These are phyloP conservation scores for Sclerotinia spermophila DNA, from an alignment of 2,329 filamentous ascomycete genomes.

Conservation along the genomic window DNA sequence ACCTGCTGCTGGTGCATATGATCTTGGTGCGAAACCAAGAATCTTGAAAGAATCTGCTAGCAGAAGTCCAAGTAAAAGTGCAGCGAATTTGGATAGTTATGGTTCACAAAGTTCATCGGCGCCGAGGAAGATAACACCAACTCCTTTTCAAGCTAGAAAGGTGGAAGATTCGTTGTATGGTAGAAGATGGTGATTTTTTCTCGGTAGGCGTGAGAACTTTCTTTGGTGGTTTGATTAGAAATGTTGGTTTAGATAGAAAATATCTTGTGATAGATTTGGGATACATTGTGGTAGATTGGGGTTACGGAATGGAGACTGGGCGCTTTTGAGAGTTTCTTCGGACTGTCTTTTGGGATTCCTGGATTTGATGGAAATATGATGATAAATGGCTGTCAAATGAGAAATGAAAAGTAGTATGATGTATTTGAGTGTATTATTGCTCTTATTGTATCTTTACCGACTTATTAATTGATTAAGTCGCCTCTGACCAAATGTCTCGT, in stretches of 20 bases:
- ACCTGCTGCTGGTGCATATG: constrained; percentile 25
- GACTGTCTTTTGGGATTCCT: not conserved
- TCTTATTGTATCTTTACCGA: not conserved
- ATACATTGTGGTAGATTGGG: not conserved
- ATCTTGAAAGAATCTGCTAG: constrained; percentile 32
- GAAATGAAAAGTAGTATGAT: not conserved
- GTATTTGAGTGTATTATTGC: not conserved
- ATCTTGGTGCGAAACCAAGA: constrained; percentile 31
- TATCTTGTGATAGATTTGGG: constrained; percentile 8
- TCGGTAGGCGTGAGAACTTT: not conserved
- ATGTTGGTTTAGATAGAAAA: not conserved
- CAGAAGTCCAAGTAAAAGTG: constrained; percentile 10
- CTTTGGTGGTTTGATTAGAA: not conserved
- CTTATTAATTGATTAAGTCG: not conserved
- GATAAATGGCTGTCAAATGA: not conserved
- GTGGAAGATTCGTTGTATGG: constrained; percentile 36
- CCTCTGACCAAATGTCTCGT: not conserved
- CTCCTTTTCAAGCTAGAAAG: constrained; percentile 16
- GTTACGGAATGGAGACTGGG: not conserved
- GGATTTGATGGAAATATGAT: not conserved
- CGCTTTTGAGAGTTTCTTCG: not conserved
- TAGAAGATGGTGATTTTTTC: constrained; percentile 33
- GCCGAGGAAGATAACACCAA: constrained; percentile 26
- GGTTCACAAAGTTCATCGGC: constrained; percentile 17
- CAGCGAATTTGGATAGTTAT: constrained; percentile 10